phyloP scores from a whole-genome alignment of 805 yeast species.

The Pichia gijzeniarum region DNA sequence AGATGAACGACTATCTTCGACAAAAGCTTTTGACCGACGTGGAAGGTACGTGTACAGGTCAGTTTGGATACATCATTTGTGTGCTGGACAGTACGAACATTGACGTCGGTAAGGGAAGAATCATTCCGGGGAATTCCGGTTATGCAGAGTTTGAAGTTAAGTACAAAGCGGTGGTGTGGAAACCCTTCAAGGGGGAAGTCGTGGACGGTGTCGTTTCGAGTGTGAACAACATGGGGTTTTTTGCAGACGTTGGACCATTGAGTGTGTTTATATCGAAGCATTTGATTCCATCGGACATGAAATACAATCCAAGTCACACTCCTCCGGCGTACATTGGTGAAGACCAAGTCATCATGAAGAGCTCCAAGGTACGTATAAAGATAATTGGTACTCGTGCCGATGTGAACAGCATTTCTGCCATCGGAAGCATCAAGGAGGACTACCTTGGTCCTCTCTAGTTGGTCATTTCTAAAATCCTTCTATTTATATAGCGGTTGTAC shows the following conservation, averaged over 20 bases:
- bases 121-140: constrained; percentile 79
- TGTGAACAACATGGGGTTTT: constrained; percentile 91
- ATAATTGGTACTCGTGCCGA: constrained; percentile 97
- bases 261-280: constrained; percentile 93
- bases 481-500: not conserved
- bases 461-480: not conserved
- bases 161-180: constrained; percentile 95
- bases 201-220: constrained; percentile 95
- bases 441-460: constrained; percentile 74
- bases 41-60: constrained; percentile 98
- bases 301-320: constrained; percentile 88
- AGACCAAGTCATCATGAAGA: constrained; percentile 92
- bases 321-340: constrained; percentile 98
- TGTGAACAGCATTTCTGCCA: constrained; percentile 94
- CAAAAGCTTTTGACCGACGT: constrained; percentile 90
- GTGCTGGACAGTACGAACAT: constrained; percentile 91
- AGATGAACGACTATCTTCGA: constrained; percentile 89
- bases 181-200: constrained; percentile 98
- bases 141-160: constrained; percentile 95
- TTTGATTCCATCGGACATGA: constrained; percentile 89
- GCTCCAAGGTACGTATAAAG: constrained; percentile 87
- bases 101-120: constrained; percentile 91
- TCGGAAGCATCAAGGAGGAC: constrained; percentile 97
- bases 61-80: constrained; percentile 94
- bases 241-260: constrained; percentile 96